phyloP scores from a whole-genome alignment of 345 rosid species.

The Hibiscus trionum region DNA sequence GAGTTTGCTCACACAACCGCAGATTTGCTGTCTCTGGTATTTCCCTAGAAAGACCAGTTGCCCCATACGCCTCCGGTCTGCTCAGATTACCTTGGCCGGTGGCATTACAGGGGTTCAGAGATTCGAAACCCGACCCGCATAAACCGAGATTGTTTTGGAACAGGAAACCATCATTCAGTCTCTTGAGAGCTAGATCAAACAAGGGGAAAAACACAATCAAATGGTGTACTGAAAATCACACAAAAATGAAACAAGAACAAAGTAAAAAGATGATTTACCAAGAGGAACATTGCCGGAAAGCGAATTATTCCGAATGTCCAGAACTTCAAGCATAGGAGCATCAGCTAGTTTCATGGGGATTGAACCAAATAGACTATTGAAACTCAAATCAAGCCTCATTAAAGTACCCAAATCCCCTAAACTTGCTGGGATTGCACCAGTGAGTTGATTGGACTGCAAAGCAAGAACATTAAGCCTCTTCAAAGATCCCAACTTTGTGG shows the following conservation, averaged over 20 bases:
- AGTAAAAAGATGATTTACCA: conserved; percentile 29
- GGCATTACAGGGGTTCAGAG: conserved; percentile 49
- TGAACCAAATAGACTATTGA: conserved; percentile 77
- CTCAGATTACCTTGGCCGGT: conserved; percentile 25
- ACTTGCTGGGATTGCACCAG: conserved; percentile 91
- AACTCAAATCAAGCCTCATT: conserved; percentile 70
- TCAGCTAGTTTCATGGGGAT: conserved; percentile 58
- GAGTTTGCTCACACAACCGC: conserved; percentile 42
- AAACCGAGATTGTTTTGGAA: conserved; percentile 58
- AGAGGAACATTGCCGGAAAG: conserved; percentile 85
- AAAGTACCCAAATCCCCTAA: conserved; percentile 57
- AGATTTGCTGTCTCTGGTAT: conserved; percentile 74
- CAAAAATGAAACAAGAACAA: not conserved
- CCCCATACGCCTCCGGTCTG: conserved; percentile 46
- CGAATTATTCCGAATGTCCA: conserved; percentile 70
- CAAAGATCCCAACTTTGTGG: conserved; percentile 60
- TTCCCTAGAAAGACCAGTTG: conserved; percentile 28
- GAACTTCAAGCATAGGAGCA: conserved; percentile 56
- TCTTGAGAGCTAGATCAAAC: conserved; percentile 43
- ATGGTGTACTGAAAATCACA: no score
- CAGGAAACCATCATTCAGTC: conserved; percentile 55
- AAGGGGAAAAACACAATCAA: no score
- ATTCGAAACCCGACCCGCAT: conserved; percentile 59
- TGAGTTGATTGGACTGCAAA: conserved; percentile 66
- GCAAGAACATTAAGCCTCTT: conserved; percentile 68